Evolutionary conservation across 192 early-diverging fungal genomes (phyloP).

Genomic region (Podila epicladia): DNA sequence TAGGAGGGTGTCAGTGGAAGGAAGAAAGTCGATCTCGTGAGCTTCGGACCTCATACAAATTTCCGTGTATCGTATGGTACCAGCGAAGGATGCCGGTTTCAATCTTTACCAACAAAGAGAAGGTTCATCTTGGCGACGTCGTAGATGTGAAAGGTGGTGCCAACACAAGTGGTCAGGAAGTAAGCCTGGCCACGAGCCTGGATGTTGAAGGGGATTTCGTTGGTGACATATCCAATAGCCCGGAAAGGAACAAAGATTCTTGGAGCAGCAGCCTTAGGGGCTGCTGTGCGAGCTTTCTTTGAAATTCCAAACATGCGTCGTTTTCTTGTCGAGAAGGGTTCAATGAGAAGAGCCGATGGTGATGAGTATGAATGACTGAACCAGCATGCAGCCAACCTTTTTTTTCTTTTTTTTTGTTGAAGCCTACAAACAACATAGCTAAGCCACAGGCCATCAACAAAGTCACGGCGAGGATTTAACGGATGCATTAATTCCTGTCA

Average conservation of each 20-base stretch:
- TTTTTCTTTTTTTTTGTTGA: conserved; percentile 5
- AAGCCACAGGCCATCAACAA: background rate
- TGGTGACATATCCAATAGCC: conserved; percentile 91
- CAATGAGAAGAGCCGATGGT: background rate
- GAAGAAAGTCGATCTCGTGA: background rate
- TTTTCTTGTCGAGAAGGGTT: background rate
- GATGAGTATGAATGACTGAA: background rate
- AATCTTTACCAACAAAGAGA: conserved; percentile 69
- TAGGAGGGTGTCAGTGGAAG: conserved; percentile 3
- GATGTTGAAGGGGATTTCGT: conserved; percentile 80
- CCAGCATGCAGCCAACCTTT: background rate
- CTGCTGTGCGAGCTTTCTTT: conserved; percentile 47
- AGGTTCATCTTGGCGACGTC: conserved; percentile 85
- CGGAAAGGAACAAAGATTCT: conserved; percentile 89
- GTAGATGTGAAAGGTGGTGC: conserved; percentile 90
- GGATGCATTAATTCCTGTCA: too few species aligned
- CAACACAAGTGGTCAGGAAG: conserved; percentile 90
- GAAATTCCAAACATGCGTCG: conserved; percentile 41
- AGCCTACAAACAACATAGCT: background rate
- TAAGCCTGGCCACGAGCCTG: conserved; percentile 78
- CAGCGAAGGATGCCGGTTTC: background rate
- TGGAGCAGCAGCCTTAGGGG: conserved; percentile 46
- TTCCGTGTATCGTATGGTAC: background rate
- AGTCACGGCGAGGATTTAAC: too few species aligned
- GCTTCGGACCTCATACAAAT: too few species aligned